Evolutionary conservation across 2,329 filamentous ascomycete species (phyloP).

Genomic region (Ophiobolus disseminans): DNA sequence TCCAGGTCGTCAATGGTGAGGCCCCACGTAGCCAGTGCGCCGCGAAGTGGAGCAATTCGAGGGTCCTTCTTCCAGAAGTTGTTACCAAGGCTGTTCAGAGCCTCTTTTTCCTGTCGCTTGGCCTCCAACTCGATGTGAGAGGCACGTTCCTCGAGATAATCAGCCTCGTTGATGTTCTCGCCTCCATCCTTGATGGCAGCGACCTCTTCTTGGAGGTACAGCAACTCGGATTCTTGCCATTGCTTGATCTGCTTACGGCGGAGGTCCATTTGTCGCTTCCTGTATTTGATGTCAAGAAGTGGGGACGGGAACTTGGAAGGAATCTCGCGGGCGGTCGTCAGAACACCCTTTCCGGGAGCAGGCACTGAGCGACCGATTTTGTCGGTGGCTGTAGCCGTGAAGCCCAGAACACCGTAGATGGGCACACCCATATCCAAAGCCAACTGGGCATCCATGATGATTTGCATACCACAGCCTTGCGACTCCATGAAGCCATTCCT

Average conservation of each 20-base stretch:
- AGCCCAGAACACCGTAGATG: constrained; percentile 91
- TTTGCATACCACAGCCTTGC: constrained; percentile 95
- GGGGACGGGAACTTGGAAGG: constrained; percentile 93
- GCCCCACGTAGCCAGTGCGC: constrained; percentile 96
- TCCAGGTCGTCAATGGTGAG: constrained; percentile 94
- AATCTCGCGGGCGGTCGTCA: constrained; percentile 92
- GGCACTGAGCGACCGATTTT: constrained; percentile 99
- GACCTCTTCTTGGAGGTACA: constrained; percentile 92
- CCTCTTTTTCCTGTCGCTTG: constrained; percentile 88
- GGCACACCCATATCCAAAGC: constrained; percentile 98
- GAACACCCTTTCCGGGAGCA: constrained; percentile 93
- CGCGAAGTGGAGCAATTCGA: constrained; percentile 91
- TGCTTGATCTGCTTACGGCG: constrained; percentile 93
- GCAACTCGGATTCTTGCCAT: constrained; percentile 93
- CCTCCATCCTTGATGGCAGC: constrained; percentile 81
- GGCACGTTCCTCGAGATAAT: constrained; percentile 85
- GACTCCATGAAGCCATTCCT: constrained; percentile 99
- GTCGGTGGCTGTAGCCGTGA: constrained; percentile 96
- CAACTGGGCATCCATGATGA: constrained; percentile 97
- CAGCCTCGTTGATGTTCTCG: constrained; percentile 76
- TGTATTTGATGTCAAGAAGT: constrained; percentile 96
- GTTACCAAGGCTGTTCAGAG: constrained; percentile 91
- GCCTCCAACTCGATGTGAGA: constrained; percentile 88
- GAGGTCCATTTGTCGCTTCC: constrained; percentile 90
- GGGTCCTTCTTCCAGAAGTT: constrained; percentile 98